phyloP scores from a whole-genome alignment of 2,329 filamentous ascomycete genomes.

The Gnomoniopsis sp. region DNA sequence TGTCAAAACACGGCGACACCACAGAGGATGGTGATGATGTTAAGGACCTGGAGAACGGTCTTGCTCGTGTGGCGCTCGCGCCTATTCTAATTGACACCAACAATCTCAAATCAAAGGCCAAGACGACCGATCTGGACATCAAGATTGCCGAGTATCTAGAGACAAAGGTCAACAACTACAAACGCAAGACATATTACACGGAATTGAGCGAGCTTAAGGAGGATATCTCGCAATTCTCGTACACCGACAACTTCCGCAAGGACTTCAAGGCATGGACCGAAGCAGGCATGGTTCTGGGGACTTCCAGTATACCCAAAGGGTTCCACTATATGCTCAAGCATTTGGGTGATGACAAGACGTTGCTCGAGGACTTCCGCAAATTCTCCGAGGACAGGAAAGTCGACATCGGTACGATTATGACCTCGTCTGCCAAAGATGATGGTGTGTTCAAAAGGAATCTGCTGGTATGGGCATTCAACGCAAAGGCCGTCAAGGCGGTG shows the following conservation, averaged over 20 bases:
- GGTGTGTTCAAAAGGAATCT: constrained; percentile 63
- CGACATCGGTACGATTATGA: constrained; percentile 68
- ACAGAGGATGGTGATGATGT: constrained; percentile 34
- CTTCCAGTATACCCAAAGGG: constrained; percentile 62
- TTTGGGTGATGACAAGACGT: constrained; percentile 40
- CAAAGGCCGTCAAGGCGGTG: constrained; percentile 46
- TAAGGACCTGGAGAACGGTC: constrained; percentile 46
- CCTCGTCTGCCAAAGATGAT: constrained; percentile 49
- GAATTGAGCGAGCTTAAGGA: constrained; percentile 63
- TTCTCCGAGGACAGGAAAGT: constrained; percentile 57
- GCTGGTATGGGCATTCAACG: constrained; percentile 60
- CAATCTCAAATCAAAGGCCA: constrained; percentile 51
- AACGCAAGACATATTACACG: constrained; percentile 54
- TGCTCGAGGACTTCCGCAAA: constrained; percentile 45
- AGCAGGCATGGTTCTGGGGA: constrained; percentile 56
- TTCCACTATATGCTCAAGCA: constrained; percentile 57
- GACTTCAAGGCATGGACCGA: constrained; percentile 81
- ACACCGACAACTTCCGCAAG: constrained; percentile 70
- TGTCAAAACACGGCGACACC: constrained; percentile 24
- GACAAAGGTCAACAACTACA: constrained; percentile 41
- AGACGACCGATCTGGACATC: constrained; percentile 35
- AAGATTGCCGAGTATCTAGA: constrained; percentile 54
- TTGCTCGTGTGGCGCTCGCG: constrained; percentile 66
- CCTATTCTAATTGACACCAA: constrained; percentile 72
- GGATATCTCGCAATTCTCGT: constrained; percentile 56